Conservation (phyloP, 306 rosid genomes). For the Macrotyloma uniflorum region DNA sequence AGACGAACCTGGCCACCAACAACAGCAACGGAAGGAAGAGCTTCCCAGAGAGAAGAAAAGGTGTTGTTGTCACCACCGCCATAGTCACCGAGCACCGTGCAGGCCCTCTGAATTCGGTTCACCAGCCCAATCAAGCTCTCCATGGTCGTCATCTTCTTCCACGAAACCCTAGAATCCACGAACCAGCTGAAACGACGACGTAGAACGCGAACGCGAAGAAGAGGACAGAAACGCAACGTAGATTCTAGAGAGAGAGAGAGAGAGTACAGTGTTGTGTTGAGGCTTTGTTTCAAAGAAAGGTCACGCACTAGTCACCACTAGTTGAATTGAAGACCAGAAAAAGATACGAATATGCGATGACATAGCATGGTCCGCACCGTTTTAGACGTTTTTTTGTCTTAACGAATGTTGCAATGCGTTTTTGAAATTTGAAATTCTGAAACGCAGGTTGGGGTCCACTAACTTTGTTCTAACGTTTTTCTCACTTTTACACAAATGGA, state of each 20-base stretch:
- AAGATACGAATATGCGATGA: neutral
- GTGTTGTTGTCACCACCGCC: constrained; percentile 70
- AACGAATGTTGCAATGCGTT: constrained; percentile 7
- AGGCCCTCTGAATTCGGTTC: constrained; percentile 91
- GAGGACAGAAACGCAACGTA: neutral
- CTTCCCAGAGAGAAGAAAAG: constrained; percentile 93
- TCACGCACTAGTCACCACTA: neutral
- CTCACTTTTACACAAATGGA: no score
- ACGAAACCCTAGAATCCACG: constrained; percentile 43
- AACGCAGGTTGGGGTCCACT: constrained; percentile 25
- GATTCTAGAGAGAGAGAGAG: constrained; percentile 14
- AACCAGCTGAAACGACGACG: constrained; percentile 34
- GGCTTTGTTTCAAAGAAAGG: neutral
- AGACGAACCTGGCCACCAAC: constrained; percentile 91
- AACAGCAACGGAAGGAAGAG: constrained; percentile 94
- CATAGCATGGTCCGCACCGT: constrained; percentile 3
- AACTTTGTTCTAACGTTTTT: neutral
- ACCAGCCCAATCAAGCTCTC: constrained; percentile 99
- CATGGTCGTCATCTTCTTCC: constrained; percentile 75
- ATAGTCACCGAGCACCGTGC: constrained; percentile 95
- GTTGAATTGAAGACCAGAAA: neutral
- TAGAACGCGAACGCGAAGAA: neutral
- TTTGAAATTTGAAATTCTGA: constrained; percentile 28
- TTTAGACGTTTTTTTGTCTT: constrained; percentile 1
- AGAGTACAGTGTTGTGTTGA: neutral